Percentiles rank a stretch among this genome's conserved stretches.
phyloP scores from a whole-genome alignment of 306 rosid species.

The Acacia confusa region DNA sequence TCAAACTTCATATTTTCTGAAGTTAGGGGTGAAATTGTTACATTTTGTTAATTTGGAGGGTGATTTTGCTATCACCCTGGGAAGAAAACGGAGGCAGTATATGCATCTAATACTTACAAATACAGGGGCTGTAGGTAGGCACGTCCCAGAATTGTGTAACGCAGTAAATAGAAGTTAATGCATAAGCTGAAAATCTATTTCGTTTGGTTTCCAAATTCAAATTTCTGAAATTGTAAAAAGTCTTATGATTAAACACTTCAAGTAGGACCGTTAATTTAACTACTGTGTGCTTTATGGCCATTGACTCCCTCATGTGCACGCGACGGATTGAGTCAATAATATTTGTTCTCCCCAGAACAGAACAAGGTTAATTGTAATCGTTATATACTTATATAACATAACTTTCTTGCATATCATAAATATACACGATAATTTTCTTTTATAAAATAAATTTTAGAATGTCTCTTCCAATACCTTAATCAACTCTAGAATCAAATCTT shows the following conservation, averaged over 20 bases:
- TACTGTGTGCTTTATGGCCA: background rate
- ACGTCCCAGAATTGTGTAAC: background rate
- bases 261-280: background rate
- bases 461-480: too few species aligned
- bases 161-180: background rate
- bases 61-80: background rate
- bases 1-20: too few species aligned
- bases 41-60: too few species aligned
- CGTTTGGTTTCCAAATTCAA: background rate
- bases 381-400: background rate
- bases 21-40: too few species aligned
- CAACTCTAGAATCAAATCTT: too few species aligned
- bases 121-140: background rate
- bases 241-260: background rate
- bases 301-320: background rate
- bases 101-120: background rate
- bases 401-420: background rate
- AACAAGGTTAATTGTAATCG: background rate
- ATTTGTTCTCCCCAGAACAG: background rate
- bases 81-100: background rate
- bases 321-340: background rate
- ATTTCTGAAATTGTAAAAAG: background rate
- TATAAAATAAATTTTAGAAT: too few species aligned
- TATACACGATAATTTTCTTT: background rate
- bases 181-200: background rate